Base-by-base conservation (phyloP, 495 filamentous ascomycete species). In the Letharia columbiana region DNA sequence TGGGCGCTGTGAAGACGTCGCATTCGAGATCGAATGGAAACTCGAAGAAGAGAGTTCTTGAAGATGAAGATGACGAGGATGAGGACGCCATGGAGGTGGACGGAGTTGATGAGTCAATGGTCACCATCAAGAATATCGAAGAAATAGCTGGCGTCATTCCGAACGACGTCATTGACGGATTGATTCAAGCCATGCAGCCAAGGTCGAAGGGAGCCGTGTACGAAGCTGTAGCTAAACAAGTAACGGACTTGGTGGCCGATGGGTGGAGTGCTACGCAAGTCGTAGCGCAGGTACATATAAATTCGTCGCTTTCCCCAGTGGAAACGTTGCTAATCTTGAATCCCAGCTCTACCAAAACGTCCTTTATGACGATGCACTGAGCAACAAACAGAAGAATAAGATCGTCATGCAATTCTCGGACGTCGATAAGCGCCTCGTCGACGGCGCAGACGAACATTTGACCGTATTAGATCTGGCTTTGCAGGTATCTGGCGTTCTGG, bases 111-210 rank as follows among this genome's bases (percentile, higher is more conserved):
- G 74, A 76, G 37, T 75, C 74, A 60, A 41, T 78, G 33, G 85
- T 98, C 31, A 92, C 95, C 2, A 81, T 91, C 39, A 82, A 82
- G 71, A 90, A 81, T 28, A 84, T 99, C 54, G 89, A 97, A 75
- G 94, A 98, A 74, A 98, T 99, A 74, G 95, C 94, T 2, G 94
- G 94, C 63, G 92, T 98, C 2, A 89, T 99, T 68, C 94, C 94
- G 0, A 83, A 86, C 41, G 67, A 72, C 18, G 87, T 90, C 9
- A 82, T 99, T 67, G 83, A 90, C 61, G 75, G 72, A 41, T 78
- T 99, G 54, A 71, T 89, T 6, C 75, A 86, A 66, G 90, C 91
- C 41, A 91, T 97, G 82, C 87, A 90, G 72, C 90, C 91, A 13
- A 84, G 78, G 68, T 81, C 81, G 41, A 75, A 76, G 61, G 83